These are phyloP conservation scores for Fragaria iinumae DNA, from an alignment of 306 rosid species.

Conservation along the genomic window DNA sequence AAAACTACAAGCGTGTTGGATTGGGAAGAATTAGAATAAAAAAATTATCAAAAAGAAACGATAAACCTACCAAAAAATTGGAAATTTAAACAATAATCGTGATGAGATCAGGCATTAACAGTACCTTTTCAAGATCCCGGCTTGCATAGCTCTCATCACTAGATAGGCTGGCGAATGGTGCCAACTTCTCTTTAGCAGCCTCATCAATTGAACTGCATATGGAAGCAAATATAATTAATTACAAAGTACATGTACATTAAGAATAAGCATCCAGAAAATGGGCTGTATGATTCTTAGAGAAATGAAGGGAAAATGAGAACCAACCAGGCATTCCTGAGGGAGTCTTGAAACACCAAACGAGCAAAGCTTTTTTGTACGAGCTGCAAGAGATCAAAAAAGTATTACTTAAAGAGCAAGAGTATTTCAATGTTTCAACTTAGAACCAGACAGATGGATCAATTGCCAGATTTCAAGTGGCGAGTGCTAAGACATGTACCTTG, in stretches of 20 bases:
- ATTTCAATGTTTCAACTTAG: constrained; percentile 11
- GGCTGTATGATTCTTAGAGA: constrained; percentile 10
- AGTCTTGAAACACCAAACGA: constrained; percentile 75
- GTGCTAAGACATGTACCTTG: constrained; percentile 57
- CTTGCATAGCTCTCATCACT: constrained; percentile 85
- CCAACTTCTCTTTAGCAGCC: constrained; percentile 70
- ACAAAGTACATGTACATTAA: constrained; percentile 24
- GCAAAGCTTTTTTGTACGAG: constrained; percentile 98
- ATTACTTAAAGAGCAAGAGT: constrained; percentile 3
- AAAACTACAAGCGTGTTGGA: not conserved
- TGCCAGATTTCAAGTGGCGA: not conserved
- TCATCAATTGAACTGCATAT: constrained; percentile 70
- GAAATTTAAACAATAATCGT: not conserved
- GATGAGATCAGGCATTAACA: constrained; percentile 8
- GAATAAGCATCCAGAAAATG: constrained; percentile 10
- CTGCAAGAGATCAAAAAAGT: constrained; percentile 47
- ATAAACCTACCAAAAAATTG: not conserved
- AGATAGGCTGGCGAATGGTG: constrained; percentile 65
- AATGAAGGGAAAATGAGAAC: constrained; percentile 38
- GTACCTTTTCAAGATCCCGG: constrained; percentile 98
- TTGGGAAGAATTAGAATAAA: not conserved
- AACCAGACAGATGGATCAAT: not conserved
- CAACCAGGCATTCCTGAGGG: constrained; percentile 81
- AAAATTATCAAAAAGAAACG: not conserved
- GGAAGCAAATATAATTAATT: constrained; percentile 26